phyloP scores from a whole-genome alignment of 176 grass and related monocot genomes.

The Aegilops sharonensis region DNA sequence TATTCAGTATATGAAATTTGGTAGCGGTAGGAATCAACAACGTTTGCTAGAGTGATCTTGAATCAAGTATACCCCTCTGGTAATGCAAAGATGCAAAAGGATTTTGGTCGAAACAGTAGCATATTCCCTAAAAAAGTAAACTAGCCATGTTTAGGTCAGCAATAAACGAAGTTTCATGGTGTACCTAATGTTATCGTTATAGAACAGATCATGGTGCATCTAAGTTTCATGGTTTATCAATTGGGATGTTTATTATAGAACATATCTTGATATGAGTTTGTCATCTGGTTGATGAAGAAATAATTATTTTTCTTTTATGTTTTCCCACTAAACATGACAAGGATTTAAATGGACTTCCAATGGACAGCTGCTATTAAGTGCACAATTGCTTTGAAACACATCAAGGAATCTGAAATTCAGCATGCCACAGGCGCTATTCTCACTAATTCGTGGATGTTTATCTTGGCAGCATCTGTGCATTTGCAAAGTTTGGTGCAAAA shows the following conservation, averaged over 20 bases:
- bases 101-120: conserved; percentile 32
- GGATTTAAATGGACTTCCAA: no score
- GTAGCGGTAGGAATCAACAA: neutral
- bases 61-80: conserved; percentile 7
- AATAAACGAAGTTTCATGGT: neutral
- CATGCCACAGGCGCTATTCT: no score
- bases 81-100: conserved; percentile 1
- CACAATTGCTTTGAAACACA: no score
- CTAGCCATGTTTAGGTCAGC: neutral
- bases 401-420: no score
- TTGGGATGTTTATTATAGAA: neutral
- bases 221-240: neutral
- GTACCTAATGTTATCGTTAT: neutral
- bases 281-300: neutral
- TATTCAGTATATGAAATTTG: conserved; percentile 27
- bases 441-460: no score
- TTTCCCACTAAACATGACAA: neutral
- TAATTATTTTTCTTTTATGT: neutral
- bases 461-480: no score
- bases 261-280: neutral
- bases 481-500: no score
- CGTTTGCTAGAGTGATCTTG: conserved; percentile 29
- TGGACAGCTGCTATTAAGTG: no score
- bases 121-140: conserved; percentile 1
- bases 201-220: neutral